Percentiles rank a stretch among this genome's conserved stretches.
phyloP scores from a whole-genome alignment of 2,329 filamentous ascomycete genomes.

The Raffaelea deltoideospora region DNA sequence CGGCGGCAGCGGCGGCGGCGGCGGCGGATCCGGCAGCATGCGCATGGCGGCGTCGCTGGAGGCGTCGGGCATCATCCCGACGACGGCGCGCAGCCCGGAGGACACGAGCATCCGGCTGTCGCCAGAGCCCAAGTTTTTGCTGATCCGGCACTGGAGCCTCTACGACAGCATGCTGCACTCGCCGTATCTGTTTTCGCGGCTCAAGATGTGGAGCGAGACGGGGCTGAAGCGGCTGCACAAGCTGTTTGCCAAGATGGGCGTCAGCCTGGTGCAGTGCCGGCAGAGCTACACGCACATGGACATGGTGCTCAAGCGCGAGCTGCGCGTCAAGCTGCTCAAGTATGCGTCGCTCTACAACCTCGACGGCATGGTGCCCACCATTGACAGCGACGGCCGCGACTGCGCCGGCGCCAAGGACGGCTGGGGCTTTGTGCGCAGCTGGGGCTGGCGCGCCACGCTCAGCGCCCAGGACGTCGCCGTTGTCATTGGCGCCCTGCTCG shows the following conservation, averaged over 20 bases:
- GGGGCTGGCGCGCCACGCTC: constrained; percentile 92
- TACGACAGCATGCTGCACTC: constrained; percentile 99
- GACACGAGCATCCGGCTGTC: constrained; percentile 86
- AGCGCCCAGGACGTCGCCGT: constrained; percentile 92
- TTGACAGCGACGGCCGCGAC: constrained; percentile 54
- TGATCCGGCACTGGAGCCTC: constrained; percentile 91
- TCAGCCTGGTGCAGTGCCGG: constrained; percentile 83
- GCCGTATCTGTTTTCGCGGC: constrained; percentile 76
- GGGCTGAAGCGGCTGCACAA: constrained; percentile 85
- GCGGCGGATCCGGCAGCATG: not conserved
- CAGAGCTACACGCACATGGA: constrained; percentile 98
- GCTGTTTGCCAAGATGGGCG: constrained; percentile 92
- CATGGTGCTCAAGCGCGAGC: constrained; percentile 80
- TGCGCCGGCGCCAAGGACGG: constrained; percentile 67
- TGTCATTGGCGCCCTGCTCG: constrained; percentile 77
- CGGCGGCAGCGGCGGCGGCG: constrained; percentile 20
- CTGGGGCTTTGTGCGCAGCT: constrained; percentile 93
- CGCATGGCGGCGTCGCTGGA: too few species aligned
- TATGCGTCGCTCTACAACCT: constrained; percentile 89
- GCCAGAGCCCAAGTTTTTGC: constrained; percentile 81
- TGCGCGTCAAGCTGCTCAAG: constrained; percentile 66
- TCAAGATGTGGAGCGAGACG: constrained; percentile 88
- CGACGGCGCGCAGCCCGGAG: constrained; percentile 72
- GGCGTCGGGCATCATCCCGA: constrained; percentile 74
- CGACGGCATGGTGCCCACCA: constrained; percentile 77